Percentiles rank a stretch among this genome's conserved stretches.
phyloP scores from a whole-genome alignment of 2,329 filamentous ascomycete genomes.

The Colletotrichum gloeosporioides region DNA sequence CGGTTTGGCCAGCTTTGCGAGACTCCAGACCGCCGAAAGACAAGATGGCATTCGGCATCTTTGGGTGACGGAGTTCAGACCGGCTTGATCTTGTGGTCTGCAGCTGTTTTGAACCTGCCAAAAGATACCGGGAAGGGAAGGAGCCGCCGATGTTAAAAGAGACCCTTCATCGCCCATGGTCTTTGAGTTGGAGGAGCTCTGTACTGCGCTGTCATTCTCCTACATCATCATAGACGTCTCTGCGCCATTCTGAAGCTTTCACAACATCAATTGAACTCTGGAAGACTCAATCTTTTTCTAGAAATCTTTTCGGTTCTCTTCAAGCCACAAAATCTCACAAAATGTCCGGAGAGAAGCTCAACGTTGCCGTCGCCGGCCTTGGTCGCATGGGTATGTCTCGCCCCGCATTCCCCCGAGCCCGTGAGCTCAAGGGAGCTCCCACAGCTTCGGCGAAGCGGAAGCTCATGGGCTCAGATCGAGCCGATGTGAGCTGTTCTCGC shows the following conservation, averaged over 20 bases:
- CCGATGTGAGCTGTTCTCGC: background rate
- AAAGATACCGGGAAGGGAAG: background rate
- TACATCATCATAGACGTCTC: background rate
- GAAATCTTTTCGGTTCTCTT: background rate
- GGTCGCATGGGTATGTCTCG: slow-evolving; percentile 50
- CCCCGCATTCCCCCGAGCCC: background rate
- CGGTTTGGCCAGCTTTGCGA: background rate
- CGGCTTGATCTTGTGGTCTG: background rate
- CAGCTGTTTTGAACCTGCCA: background rate
- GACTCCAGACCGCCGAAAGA: slow-evolving; percentile 1
- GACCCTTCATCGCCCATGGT: background rate
- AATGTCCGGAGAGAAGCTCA: slow-evolving; percentile 32
- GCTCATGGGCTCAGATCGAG: background rate
- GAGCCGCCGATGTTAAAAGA: slow-evolving; percentile 5
- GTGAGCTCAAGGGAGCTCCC: background rate
- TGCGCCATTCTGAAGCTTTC: background rate
- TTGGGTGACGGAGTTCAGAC: background rate
- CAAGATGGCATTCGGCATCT: background rate
- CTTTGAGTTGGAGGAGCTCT: background rate
- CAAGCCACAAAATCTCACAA: background rate
- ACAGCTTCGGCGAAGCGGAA: background rate
- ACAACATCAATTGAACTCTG: background rate
- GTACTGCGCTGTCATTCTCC: background rate
- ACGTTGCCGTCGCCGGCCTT: slow-evolving; percentile 53
- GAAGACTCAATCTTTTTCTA: too few species aligned